These are phyloP conservation scores for Mrakia frigida DNA, from an alignment of 768 basidiomycete genomes.

Conservation along the genomic window DNA sequence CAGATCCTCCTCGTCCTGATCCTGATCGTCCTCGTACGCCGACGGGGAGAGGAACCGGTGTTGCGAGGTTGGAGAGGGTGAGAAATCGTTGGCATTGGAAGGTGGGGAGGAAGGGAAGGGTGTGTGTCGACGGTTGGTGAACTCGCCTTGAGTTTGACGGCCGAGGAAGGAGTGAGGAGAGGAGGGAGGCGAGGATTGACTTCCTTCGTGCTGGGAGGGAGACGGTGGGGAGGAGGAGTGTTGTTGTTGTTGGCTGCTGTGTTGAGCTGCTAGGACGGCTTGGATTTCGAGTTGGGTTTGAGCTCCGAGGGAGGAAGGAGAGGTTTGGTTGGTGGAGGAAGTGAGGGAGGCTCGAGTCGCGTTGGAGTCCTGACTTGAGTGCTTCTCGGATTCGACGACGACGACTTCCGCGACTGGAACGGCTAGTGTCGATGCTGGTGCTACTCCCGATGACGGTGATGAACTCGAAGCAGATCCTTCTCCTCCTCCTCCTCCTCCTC, in stretches of 20 bases:
- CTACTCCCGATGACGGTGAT: background rate
- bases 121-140: background rate
- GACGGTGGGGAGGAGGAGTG: background rate
- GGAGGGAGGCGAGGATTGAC: background rate
- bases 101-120: conserved; percentile 6
- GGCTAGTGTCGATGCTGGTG: background rate
- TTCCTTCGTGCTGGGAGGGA: background rate
- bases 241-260: background rate
- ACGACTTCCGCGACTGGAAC: background rate
- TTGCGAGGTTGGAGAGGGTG: background rate
- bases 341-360: background rate
- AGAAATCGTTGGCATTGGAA: background rate
- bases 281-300: conserved; percentile 14
- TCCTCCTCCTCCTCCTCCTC: background rate
- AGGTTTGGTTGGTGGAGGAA: background rate
- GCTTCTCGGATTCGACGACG: background rate
- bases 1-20: background rate
- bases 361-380: background rate
- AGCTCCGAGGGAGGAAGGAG: conserved; percentile 6
- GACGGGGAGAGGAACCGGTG: background rate
- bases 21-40: background rate
- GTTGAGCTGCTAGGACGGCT: background rate
- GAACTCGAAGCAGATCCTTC: background rate
- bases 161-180: conserved; percentile 1
- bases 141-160: background rate